These are phyloP conservation scores for Parastagonospora avenae DNA, from an alignment of 2,329 filamentous ascomycete genomes.

Conservation along the genomic window DNA sequence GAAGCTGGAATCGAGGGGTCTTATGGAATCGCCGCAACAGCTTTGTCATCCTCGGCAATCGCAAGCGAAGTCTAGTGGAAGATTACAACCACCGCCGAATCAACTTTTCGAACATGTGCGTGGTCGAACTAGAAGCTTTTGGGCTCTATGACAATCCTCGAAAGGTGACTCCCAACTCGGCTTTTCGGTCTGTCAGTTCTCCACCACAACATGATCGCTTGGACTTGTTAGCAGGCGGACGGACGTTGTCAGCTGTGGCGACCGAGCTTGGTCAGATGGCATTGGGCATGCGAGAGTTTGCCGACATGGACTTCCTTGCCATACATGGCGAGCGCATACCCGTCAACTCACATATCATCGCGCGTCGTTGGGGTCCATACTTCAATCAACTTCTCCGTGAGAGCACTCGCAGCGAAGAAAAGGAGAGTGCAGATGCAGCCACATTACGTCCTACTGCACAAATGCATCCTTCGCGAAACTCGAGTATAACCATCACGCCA, in stretches of 20 bases:
- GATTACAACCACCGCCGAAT: conserved; percentile 98
- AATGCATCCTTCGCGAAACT: conserved; percentile 70
- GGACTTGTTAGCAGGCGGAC: conserved; percentile 71
- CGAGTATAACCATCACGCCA: conserved; percentile 83
- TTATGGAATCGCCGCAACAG: conserved; percentile 92
- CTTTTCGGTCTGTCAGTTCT: conserved; percentile 82
- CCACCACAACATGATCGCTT: conserved; percentile 60
- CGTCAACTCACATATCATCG: conserved; percentile 87
- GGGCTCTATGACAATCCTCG: conserved; percentile 96
- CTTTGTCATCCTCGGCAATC: conserved; percentile 93
- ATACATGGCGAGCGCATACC: conserved; percentile 90
- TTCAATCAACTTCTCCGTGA: conserved; percentile 91
- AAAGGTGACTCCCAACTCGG: conserved; percentile 75
- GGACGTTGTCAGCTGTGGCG: conserved; percentile 75
- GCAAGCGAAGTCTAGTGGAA: conserved; percentile 90
- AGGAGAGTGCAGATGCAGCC: conserved; percentile 65
- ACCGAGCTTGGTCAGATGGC: conserved; percentile 85
- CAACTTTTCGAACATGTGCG: conserved; percentile 95
- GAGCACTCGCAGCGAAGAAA: conserved; percentile 68
- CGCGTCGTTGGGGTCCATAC: conserved; percentile 90
- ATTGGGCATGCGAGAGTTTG: conserved; percentile 78
- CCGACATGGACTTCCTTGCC: conserved; percentile 96
- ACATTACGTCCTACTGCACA: conserved; percentile 70
- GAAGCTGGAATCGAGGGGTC: conserved; percentile 96
- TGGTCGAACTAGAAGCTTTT: conserved; percentile 96